Evolutionary conservation across 2,329 filamentous ascomycete species (phyloP).

Genomic region (Aspergillus arachidicola): DNA sequence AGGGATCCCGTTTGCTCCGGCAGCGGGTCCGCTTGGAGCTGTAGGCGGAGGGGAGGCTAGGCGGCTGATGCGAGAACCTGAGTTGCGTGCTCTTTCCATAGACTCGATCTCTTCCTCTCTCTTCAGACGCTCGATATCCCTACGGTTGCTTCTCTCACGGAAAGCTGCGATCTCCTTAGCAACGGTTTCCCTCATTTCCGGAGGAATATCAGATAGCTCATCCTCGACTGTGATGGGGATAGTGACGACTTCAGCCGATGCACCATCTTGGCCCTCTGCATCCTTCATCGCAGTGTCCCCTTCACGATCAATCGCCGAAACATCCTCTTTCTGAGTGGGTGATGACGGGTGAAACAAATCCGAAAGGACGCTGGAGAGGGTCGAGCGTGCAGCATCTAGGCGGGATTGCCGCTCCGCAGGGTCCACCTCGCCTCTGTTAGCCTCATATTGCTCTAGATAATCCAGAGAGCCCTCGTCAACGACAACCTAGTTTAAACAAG

Average conservation of each 20-base stretch:
- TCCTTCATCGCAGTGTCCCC: conserved; percentile 73
- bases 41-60: conserved; percentile 70
- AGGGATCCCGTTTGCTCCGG: conserved; percentile 73
- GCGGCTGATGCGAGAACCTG: conserved; percentile 63
- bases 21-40: conserved; percentile 63
- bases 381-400: conserved; percentile 68
- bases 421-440: conserved; percentile 65
- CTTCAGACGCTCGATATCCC: conserved; percentile 84
- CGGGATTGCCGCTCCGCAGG: conserved; percentile 65
- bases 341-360: conserved; percentile 71
- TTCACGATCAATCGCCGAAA: conserved; percentile 59
- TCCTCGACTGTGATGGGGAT: conserved; percentile 88
- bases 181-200: conserved; percentile 94
- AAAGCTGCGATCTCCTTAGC: conserved; percentile 93
- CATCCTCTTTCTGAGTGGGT: conserved; percentile 47
- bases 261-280: conserved; percentile 57
- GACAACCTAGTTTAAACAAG: conserved; percentile 52
- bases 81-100: conserved; percentile 74
- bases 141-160: conserved; percentile 82
- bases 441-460: conserved; percentile 81
- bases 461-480: conserved; percentile 81
- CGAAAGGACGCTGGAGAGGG: conserved; percentile 68
- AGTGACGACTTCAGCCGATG: conserved; percentile 79
- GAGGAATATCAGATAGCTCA: conserved; percentile 90
- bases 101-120: conserved; percentile 92